Conservation (phyloP, 2,329 filamentous ascomycete genomes). For the Pezicula carpinea region DNA sequence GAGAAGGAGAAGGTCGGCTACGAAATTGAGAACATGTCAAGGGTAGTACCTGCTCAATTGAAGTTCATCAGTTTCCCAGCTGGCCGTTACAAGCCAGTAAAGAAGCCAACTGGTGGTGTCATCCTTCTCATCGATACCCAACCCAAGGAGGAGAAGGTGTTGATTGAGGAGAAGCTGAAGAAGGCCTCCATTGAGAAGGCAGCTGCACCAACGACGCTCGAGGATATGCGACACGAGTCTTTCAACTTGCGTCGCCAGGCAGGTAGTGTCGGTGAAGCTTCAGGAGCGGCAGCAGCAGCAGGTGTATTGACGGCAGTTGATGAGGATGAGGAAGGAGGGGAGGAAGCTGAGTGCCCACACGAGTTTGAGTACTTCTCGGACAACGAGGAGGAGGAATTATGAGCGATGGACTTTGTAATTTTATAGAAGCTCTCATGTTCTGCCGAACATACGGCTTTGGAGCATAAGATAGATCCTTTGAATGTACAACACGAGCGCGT, state of each 20-base stretch:
- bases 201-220: constrained; percentile 34
- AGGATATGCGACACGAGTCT: constrained; percentile 24
- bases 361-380: constrained; percentile 75
- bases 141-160: constrained; percentile 70
- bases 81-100: constrained; percentile 88
- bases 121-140: constrained; percentile 84
- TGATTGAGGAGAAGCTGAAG: constrained; percentile 90
- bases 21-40: constrained; percentile 94
- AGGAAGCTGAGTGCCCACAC: constrained; percentile 64
- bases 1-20: constrained; percentile 98
- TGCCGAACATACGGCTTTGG: constrained; percentile 7
- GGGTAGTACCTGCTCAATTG: constrained; percentile 85
- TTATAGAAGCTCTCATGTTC: constrained; percentile 13
- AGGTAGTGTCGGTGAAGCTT: constrained; percentile 26
- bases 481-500: constrained; percentile 11
- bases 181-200: constrained; percentile 65
- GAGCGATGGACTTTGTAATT: constrained; percentile 16
- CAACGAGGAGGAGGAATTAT: constrained; percentile 22
- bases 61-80: constrained; percentile 93
- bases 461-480: constrained; percentile 1
- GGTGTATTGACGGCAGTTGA: constrained; percentile 83
- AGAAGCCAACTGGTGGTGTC: constrained; percentile 91
- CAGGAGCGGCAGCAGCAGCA: constrained; percentile 56
- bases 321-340: constrained; percentile 71
- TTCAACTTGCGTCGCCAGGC: constrained; percentile 37